A percentile compares a stretch with the other conserved stretches of the same genome.
phyloP scores from a whole-genome alignment of 1,284 basidiomycete genomes.

The Fomitopsis palustris region DNA sequence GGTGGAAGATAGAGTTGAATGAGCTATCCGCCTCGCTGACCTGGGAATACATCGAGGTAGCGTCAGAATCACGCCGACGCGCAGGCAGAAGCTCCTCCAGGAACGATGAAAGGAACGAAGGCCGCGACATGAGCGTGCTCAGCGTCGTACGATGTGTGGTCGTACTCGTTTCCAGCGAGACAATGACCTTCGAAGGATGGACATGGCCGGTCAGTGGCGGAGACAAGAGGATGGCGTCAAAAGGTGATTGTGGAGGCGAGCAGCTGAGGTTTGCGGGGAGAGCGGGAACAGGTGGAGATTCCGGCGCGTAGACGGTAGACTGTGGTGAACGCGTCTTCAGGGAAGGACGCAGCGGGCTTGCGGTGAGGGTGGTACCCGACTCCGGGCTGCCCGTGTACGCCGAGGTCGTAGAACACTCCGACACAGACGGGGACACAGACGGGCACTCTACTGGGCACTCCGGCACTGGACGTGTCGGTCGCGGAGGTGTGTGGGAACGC shows the following conservation, averaged over 20 bases:
- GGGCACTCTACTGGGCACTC: slow-evolving; percentile 6
- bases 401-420: background rate
- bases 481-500: slow-evolving; percentile 27
- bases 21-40: slow-evolving; percentile 29
- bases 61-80: slow-evolving; percentile 33
- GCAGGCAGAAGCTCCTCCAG: slow-evolving; percentile 45
- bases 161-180: slow-evolving; percentile 70
- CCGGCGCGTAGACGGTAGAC: slow-evolving; percentile 30
- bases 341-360: slow-evolving; percentile 34
- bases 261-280: slow-evolving; percentile 28
- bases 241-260: slow-evolving; percentile 45
- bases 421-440: background rate
- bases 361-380: slow-evolving; percentile 8
- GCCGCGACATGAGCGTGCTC: slow-evolving; percentile 59
- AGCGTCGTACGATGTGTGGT: slow-evolving; percentile 59
- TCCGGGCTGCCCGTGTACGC: slow-evolving; percentile 11
- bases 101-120: slow-evolving; percentile 61
- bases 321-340: slow-evolving; percentile 37
- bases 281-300: slow-evolving; percentile 34
- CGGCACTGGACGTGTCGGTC: slow-evolving; percentile 34
- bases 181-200: slow-evolving; percentile 59
- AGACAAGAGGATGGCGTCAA: slow-evolving; percentile 64
- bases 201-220: slow-evolving; percentile 42
- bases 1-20: slow-evolving; percentile 49
- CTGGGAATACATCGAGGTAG: slow-evolving; percentile 40